These are phyloP conservation scores for Papiliotrema terrestris DNA, from an alignment of 1,284 basidiomycete species.

Conservation along the genomic window DNA sequence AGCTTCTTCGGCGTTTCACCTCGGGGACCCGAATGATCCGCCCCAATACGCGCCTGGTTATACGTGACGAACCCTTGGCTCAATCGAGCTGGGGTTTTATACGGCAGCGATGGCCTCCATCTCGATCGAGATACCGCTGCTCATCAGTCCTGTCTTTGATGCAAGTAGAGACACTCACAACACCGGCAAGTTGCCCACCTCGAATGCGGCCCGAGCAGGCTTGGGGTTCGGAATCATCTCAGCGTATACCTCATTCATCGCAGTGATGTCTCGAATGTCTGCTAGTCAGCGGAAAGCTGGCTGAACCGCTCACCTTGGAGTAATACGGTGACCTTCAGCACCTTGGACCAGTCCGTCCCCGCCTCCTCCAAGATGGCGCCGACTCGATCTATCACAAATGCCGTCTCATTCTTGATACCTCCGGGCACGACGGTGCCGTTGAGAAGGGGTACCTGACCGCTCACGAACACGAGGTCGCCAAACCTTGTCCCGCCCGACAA, in stretches of 20 bases:
- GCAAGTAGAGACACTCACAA: constrained; percentile 7
- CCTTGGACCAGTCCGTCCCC: constrained; percentile 22
- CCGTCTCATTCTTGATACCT: constrained; percentile 24
- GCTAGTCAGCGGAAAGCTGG: background rate
- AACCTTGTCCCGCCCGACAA: constrained; percentile 17
- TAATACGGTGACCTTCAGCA: constrained; percentile 18
- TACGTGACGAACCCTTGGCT: too few species aligned
- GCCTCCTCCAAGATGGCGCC: constrained; percentile 15
- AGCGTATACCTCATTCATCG: constrained; percentile 21
- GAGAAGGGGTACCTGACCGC: constrained; percentile 14
- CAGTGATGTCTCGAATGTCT: constrained; percentile 19
- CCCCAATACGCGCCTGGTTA: too few species aligned
- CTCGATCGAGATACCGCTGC: constrained; percentile 20
- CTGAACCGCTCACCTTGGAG: constrained; percentile 14
- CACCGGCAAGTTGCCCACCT: constrained; percentile 21
- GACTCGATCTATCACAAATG: constrained; percentile 13
- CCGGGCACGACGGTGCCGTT: constrained; percentile 18
- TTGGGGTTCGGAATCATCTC: constrained; percentile 17
- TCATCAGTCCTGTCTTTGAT: too few species aligned
- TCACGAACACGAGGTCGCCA: constrained; percentile 19
- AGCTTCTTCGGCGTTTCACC: too few species aligned
- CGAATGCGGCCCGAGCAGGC: constrained; percentile 18
- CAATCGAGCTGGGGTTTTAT: too few species aligned
- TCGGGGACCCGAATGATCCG: too few species aligned
- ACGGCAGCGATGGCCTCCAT: constrained; percentile 11